Evolutionary conservation across 2,329 filamentous ascomycete species (phyloP).

Genomic region (Nemania diffusa): DNA sequence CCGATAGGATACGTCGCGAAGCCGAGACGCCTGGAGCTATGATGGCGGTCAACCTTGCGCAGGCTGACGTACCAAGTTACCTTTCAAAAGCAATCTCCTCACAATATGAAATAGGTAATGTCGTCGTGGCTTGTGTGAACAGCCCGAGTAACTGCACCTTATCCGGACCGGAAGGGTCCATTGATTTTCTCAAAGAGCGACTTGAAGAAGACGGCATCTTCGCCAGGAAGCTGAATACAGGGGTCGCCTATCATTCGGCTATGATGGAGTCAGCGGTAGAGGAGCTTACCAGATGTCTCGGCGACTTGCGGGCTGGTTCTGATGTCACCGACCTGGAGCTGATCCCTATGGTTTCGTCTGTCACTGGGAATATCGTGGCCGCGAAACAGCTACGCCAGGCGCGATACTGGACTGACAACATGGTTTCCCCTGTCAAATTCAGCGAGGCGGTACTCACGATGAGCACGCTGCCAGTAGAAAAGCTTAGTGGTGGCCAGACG

Average conservation of each 20-base stretch:
- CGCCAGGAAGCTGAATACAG: constrained; percentile 43
- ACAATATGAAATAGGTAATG: background rate
- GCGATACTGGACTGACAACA: constrained; percentile 47
- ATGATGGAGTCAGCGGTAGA: constrained; percentile 42
- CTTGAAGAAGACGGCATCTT: constrained; percentile 36
- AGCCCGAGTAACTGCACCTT: constrained; percentile 48
- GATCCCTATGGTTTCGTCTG: constrained; percentile 25
- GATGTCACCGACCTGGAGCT: background rate
- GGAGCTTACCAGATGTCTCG: background rate
- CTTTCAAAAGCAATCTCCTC: background rate
- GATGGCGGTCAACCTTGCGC: background rate
- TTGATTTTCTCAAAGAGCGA: constrained; percentile 38
- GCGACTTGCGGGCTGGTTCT: background rate
- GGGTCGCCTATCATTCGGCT: constrained; percentile 50
- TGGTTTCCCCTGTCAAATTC: constrained; percentile 34
- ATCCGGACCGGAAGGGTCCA: constrained; percentile 44
- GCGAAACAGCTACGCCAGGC: background rate
- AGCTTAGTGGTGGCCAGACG: background rate
- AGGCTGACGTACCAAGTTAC: background rate
- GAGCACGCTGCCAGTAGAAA: background rate
- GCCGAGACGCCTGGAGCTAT: background rate
- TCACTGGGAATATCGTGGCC: background rate
- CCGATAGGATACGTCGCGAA: background rate
- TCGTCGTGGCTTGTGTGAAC: constrained; percentile 48
- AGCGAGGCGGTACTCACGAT: background rate